A percentile compares a stretch with the other conserved stretches of the same genome.
These are phyloP conservation scores for Aspergillus thermomutatus DNA, from an alignment of 2,329 filamentous ascomycete genomes.

Conservation along the genomic window DNA sequence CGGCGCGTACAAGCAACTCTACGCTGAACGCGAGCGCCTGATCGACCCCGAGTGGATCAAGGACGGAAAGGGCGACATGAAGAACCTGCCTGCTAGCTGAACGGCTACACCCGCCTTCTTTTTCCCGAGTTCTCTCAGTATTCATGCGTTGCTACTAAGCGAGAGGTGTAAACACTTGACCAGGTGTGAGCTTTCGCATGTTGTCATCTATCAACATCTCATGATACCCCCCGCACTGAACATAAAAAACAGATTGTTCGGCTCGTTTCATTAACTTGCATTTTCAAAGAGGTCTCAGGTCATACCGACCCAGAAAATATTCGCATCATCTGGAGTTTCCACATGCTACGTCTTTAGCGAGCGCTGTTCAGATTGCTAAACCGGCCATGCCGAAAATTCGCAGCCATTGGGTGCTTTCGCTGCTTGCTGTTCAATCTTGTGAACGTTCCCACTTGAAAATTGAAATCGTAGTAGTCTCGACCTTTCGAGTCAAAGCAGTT, in stretches of 20 bases:
- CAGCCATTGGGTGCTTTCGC: background rate
- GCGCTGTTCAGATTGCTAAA: background rate
- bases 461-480: background rate
- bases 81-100: slow-evolving; percentile 61
- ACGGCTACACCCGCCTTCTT: background rate
- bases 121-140: background rate
- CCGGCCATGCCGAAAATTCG: background rate
- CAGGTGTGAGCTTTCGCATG: background rate
- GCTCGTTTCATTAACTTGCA: background rate
- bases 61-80: slow-evolving; percentile 67
- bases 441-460: background rate
- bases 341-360: background rate
- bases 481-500: background rate
- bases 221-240: background rate
- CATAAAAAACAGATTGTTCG: background rate
- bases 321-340: background rate
- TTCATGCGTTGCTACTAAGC: background rate
- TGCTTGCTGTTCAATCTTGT: background rate
- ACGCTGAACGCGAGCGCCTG: slow-evolving; percentile 68
- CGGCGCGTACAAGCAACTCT: slow-evolving; percentile 88
- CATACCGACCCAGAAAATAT: background rate
- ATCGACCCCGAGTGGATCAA: slow-evolving; percentile 73
- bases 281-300: background rate
- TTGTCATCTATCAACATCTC: background rate
- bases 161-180: background rate